Percentiles rank a stretch among this genome's conserved stretches.
Evolutionary conservation across 352 stramenopile genomes (phyloP).

Genomic region (Pythium aquatile): DNA sequence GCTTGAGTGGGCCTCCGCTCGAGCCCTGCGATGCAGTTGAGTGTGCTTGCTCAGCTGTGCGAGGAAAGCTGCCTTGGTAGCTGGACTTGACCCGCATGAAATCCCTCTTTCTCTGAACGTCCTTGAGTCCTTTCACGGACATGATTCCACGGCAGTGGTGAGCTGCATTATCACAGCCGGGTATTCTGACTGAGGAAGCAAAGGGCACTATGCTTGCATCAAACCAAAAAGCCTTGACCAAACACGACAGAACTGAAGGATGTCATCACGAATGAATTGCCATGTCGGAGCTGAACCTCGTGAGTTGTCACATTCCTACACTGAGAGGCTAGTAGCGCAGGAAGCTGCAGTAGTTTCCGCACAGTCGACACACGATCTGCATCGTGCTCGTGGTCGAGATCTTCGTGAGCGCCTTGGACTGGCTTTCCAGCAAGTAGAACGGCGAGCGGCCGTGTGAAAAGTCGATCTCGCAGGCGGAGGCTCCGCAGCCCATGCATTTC

Average conservation of each 20-base stretch:
- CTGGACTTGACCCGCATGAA: conserved; percentile 21
- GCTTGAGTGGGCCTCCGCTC: neutral
- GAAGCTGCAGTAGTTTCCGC: conserved; percentile 78
- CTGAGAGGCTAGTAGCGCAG: conserved; percentile 47
- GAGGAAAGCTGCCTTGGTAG: neutral
- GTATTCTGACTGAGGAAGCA: too few species aligned
- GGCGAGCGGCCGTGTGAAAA: conserved; percentile 35
- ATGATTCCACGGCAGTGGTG: neutral
- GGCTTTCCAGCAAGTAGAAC: conserved; percentile 66
- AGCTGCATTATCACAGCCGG: too few species aligned
- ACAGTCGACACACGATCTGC: conserved; percentile 63
- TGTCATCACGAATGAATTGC: too few species aligned
- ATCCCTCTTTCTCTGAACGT: conserved; percentile 15
- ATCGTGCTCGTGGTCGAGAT: conserved; percentile 14
- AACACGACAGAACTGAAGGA: too few species aligned
- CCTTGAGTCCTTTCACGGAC: neutral
- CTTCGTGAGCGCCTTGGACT: conserved; percentile 7
- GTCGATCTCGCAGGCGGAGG: conserved; percentile 56
- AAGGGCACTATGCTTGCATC: too few species aligned
- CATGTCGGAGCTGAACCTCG: too few species aligned
- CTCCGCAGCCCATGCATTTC: conserved; percentile 82
- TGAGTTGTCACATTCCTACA: neutral
- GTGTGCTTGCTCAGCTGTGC: neutral
- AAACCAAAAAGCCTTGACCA: too few species aligned
- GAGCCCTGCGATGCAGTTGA: conserved; percentile 2